Percentiles rank a stretch among this genome's conserved stretches.
Evolutionary conservation across 2,329 filamentous ascomycete species (phyloP).

Genomic region (Penicillium thymicola): DNA sequence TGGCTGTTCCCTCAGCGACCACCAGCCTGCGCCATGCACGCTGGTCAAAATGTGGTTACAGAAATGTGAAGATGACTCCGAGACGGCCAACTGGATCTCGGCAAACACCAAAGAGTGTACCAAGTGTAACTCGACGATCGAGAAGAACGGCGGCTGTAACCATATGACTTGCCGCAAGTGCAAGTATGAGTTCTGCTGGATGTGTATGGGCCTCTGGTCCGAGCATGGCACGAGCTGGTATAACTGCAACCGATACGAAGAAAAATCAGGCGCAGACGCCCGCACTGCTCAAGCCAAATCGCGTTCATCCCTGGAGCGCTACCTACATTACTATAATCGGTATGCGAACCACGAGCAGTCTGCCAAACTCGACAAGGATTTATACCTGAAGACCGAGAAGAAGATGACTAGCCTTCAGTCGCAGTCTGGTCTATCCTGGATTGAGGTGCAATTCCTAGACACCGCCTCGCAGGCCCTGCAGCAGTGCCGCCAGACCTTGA

Average conservation of each 20-base stretch:
- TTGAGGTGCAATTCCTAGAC: constrained; percentile 96
- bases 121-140: constrained; percentile 92
- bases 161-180: constrained; percentile 98
- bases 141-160: constrained; percentile 98
- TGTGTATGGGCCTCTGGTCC: constrained; percentile 99
- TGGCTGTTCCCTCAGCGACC: constrained; percentile 82
- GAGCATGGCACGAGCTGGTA: constrained; percentile 99
- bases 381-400: constrained; percentile 94
- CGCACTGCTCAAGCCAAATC: constrained; percentile 89
- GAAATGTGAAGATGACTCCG: constrained; percentile 97
- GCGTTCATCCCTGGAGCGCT: constrained; percentile 86
- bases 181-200: constrained; percentile 98
- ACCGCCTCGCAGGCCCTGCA: constrained; percentile 90
- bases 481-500: constrained; percentile 94
- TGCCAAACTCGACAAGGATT: constrained; percentile 91
- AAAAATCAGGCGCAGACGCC: constrained; percentile 88
- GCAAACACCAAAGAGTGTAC: constrained; percentile 98
- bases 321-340: constrained; percentile 97
- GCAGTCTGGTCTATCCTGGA: constrained; percentile 95
- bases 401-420: constrained; percentile 98
- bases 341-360: constrained; percentile 99
- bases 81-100: constrained; percentile 99
- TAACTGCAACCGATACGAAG: constrained; percentile 96
- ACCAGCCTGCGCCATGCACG: constrained; percentile 87
- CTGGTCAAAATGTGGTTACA: constrained; percentile 95